A percentile compares a stretch with the other conserved stretches of the same genome.
These are phyloP conservation scores for Pseudogymnoascus pannorum DNA, from an alignment of 2,329 filamentous ascomycete species.

Conservation along the genomic window DNA sequence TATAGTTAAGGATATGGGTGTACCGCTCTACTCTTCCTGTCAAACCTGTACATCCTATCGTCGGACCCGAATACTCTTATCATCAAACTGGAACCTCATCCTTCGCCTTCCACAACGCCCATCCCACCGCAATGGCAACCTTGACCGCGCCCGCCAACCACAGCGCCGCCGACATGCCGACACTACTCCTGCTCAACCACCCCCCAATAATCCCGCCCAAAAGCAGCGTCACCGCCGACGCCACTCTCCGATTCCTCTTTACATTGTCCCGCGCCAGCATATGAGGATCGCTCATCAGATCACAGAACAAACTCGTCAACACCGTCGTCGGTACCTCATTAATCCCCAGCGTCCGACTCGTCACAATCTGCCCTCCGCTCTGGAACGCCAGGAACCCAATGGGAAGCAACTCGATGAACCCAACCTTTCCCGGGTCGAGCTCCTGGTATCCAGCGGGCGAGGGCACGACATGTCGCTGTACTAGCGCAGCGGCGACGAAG, in stretches of 20 bases:
- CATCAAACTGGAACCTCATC: not conserved
- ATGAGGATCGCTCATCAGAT: conserved; percentile 61
- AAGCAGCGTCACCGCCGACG: conserved; percentile 44
- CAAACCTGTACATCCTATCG: too few species aligned
- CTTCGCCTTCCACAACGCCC: conserved; percentile 54
- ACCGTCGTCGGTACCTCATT: conserved; percentile 71
- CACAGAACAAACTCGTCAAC: conserved; percentile 74
- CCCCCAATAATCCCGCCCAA: conserved; percentile 48
- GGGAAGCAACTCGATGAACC: conserved; percentile 38
- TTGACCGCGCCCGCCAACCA: conserved; percentile 44
- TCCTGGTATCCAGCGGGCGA: conserved; percentile 31
- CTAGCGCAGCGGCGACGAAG: conserved; percentile 44
- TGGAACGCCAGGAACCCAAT: conserved; percentile 56
- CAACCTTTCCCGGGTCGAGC: conserved; percentile 23
- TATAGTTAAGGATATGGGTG: not conserved
- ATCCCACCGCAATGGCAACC: conserved; percentile 45
- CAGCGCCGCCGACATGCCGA: conserved; percentile 44
- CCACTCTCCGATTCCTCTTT: conserved; percentile 45
- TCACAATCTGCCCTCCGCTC: conserved; percentile 70
- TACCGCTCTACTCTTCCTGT: not conserved
- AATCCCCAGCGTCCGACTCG: conserved; percentile 61
- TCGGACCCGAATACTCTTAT: not conserved
- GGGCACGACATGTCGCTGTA: conserved; percentile 39
- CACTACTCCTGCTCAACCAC: conserved; percentile 42
- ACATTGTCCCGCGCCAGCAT: conserved; percentile 40